phyloP scores from a whole-genome alignment of 2,329 filamentous ascomycete species.

The Botrytis porri region DNA sequence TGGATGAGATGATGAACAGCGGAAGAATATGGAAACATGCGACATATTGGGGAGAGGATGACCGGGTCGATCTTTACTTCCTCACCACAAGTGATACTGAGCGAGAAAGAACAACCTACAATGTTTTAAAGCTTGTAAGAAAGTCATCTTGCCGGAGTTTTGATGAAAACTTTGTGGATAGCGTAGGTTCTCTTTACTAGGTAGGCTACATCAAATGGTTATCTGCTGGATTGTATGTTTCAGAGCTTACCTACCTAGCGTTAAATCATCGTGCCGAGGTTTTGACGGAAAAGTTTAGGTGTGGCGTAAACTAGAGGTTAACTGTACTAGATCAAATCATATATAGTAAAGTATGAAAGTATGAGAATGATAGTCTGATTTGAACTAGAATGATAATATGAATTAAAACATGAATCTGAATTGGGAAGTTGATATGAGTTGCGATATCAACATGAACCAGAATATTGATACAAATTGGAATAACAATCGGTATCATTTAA shows the following conservation, averaged over 20 bases:
- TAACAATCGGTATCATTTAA: too few relatives aligned
- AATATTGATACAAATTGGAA: too few relatives aligned
- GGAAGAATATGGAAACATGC: neutral
- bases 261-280: neutral
- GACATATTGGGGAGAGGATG: neutral
- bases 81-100: neutral
- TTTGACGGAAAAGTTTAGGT: neutral
- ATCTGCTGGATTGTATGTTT: neutral
- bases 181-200: neutral
- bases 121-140: neutral
- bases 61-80: neutral
- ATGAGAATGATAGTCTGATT: neutral
- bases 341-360: neutral
- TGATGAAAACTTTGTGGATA: neutral
- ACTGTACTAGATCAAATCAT: too few relatives aligned
- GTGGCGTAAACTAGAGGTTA: neutral
- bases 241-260: neutral
- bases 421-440: too few relatives aligned
- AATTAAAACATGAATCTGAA: too few relatives aligned
- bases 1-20: neutral
- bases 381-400: neutral
- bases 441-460: too few relatives aligned
- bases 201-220: neutral
- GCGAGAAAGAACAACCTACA: conserved; percentile 1
- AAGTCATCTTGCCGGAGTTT: neutral